These are phyloP conservation scores for Lagenidium sp. DNA, from an alignment of 352 stramenopile genomes.

Conservation along the genomic window DNA sequence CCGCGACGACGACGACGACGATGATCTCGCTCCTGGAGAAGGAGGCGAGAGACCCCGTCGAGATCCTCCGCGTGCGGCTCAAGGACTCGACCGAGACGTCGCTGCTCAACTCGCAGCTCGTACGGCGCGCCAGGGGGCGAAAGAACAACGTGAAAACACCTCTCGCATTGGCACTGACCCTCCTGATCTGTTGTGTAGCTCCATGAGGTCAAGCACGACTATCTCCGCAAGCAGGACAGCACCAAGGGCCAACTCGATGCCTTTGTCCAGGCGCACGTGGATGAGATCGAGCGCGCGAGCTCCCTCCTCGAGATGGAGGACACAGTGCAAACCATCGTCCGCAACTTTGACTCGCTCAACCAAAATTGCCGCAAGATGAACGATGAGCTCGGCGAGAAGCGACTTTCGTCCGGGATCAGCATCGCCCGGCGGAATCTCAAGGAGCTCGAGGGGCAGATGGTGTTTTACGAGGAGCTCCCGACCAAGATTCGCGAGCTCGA, in stretches of 20 bases:
- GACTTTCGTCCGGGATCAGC: slow-evolving; percentile 66
- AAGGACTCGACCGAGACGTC: slow-evolving; percentile 78
- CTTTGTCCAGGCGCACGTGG: slow-evolving; percentile 70
- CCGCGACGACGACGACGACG: neutral
- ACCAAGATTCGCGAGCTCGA: slow-evolving; percentile 35
- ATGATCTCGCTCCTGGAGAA: slow-evolving; percentile 84
- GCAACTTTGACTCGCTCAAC: slow-evolving; percentile 41
- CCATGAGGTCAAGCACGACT: slow-evolving; percentile 81
- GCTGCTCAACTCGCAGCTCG: slow-evolving; percentile 74
- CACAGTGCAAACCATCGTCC: slow-evolving; percentile 52
- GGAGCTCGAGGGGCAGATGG: slow-evolving; percentile 71
- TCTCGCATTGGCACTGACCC: neutral
- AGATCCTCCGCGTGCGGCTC: slow-evolving; percentile 73
- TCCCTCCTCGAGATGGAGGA: slow-evolving; percentile 57
- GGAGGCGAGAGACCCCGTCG: slow-evolving; percentile 70
- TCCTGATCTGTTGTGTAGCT: slow-evolving; percentile 22
- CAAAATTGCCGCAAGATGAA: slow-evolving; percentile 73
- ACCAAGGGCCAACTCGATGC: slow-evolving; percentile 63
- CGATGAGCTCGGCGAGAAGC: slow-evolving; percentile 76
- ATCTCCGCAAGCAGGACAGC: slow-evolving; percentile 58
- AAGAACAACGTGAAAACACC: neutral
- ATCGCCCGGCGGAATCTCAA: slow-evolving; percentile 74
- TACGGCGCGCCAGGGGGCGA: too few relatives aligned
- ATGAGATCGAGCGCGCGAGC: slow-evolving; percentile 79
- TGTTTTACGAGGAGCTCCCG: slow-evolving; percentile 75